Conservation (phyloP, 805 yeast species). For the Maudiozyma saulgeensis region DNA sequence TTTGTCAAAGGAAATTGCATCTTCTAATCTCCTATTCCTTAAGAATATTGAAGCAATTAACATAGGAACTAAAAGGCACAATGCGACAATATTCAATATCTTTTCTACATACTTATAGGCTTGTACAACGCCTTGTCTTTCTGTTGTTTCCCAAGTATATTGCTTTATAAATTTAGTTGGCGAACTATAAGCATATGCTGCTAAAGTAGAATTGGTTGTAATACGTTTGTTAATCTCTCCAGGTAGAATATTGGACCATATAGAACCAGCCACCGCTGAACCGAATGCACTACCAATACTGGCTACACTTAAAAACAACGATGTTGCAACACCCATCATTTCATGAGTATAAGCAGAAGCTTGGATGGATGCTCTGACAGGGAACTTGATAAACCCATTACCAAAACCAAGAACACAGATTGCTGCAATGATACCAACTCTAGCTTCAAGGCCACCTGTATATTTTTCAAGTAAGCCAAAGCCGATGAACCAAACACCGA, state of each 20-base stretch:
- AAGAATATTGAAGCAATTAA: constrained; percentile 38
- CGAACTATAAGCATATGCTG: constrained; percentile 35
- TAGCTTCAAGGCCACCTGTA: constrained; percentile 41
- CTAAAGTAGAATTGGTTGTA: constrained; percentile 34
- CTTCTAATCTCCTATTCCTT: constrained; percentile 39
- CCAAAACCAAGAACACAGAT: constrained; percentile 61
- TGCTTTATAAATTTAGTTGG: constrained; percentile 40
- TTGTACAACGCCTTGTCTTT: constrained; percentile 40
- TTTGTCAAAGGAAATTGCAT: constrained; percentile 6
- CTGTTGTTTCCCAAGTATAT: constrained; percentile 49
- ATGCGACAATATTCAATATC: constrained; percentile 42
- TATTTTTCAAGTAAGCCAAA: constrained; percentile 48
- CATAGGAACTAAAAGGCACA: constrained; percentile 44
- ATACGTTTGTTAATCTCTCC: constrained; percentile 31
- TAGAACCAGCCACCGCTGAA: constrained; percentile 54
- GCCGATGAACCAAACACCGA: constrained; percentile 47
- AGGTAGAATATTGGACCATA: constrained; percentile 43
- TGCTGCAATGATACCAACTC: constrained; percentile 53
- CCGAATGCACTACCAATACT: constrained; percentile 59
- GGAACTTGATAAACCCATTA: constrained; percentile 64
- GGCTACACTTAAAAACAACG: constrained; percentile 45
- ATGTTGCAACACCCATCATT: constrained; percentile 52
- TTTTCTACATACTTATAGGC: constrained; percentile 48
- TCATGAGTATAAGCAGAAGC: constrained; percentile 48
- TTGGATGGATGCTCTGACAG: constrained; percentile 53